A percentile compares a stretch with the other conserved stretches of the same genome.
phyloP scores from a whole-genome alignment of 768 basidiomycete species.

The Termitomyces sp. region DNA sequence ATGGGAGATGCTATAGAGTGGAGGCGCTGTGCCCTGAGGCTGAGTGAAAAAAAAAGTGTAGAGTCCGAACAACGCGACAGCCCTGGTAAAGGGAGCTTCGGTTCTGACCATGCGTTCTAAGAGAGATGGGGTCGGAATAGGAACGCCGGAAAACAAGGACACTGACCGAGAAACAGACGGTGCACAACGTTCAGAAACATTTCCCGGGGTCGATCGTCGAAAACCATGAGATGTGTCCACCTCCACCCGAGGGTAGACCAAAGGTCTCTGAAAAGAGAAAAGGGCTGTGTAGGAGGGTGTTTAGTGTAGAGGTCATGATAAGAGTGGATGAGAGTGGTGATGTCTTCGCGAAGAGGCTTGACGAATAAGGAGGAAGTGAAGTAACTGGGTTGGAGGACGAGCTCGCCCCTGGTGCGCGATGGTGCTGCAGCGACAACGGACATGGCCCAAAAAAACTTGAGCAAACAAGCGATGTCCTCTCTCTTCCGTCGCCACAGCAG shows the following conservation, averaged over 20 bases:
- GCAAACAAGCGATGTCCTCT: conserved; percentile 25
- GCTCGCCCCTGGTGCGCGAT: conserved; percentile 53
- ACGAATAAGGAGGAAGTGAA: conserved; percentile 78
- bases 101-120: conserved; percentile 50
- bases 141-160: background rate
- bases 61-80: conserved; percentile 59
- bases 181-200: conserved; percentile 53
- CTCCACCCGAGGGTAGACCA: conserved; percentile 70
- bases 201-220: conserved; percentile 63
- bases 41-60: conserved; percentile 72
- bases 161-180: conserved; percentile 64
- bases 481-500: conserved; percentile 51
- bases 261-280: conserved; percentile 62
- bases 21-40: conserved; percentile 47
- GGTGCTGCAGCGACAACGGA: conserved; percentile 44
- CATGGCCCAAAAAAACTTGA: conserved; percentile 32
- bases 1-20: conserved; percentile 44
- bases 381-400: conserved; percentile 66
- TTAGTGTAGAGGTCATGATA: conserved; percentile 47
- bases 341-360: conserved; percentile 57
- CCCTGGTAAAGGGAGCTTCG: conserved; percentile 50
- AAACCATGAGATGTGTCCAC: conserved; percentile 71
- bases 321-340: conserved; percentile 43
- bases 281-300: conserved; percentile 39
- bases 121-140: background rate